Conservation (phyloP, 2,329 filamentous ascomycete species). For the Triangularia verruculosa region DNA sequence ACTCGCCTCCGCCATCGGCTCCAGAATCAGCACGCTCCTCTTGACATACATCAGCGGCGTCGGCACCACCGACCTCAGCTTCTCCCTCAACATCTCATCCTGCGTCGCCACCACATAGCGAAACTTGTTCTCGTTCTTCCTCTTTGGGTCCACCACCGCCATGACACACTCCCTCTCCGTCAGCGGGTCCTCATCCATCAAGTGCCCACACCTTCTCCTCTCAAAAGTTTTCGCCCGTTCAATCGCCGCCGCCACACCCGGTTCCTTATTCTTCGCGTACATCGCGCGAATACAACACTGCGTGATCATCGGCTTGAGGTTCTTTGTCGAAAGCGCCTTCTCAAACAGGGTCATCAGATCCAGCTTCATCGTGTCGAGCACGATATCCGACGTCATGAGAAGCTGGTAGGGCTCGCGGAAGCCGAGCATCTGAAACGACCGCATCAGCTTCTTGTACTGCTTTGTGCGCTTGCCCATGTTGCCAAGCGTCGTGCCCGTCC, state of each 20-base stretch:
- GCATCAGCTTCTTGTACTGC: constrained; percentile 78
- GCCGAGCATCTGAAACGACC: constrained; percentile 41
- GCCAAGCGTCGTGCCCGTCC: constrained; percentile 9
- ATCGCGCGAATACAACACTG: constrained; percentile 71
- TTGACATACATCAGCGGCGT: constrained; percentile 72
- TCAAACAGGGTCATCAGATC: constrained; percentile 27
- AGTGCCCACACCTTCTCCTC: constrained; percentile 74
- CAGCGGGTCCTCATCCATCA: constrained; percentile 66
- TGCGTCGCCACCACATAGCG: constrained; percentile 77
- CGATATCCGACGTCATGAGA: constrained; percentile 80
- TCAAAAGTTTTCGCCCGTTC: constrained; percentile 70
- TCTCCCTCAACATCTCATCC: constrained; percentile 51
- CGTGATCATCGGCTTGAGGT: constrained; percentile 39
- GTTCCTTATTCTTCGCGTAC: constrained; percentile 57
- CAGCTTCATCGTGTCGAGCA: constrained; percentile 68
- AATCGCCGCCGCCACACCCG: constrained; percentile 68
- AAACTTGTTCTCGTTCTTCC: constrained; percentile 68
- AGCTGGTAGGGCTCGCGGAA: constrained; percentile 96
- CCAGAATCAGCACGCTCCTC: constrained; percentile 64
- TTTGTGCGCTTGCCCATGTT: constrained; percentile 50
- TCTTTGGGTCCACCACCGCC: constrained; percentile 72
- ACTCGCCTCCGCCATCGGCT: constrained; percentile 60
- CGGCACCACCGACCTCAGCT: constrained; percentile 27
- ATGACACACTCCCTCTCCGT: constrained; percentile 66
- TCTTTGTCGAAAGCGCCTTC: constrained; percentile 28